Evolutionary conservation across 371 early-diverging fungal genomes (phyloP).

Genomic region (Actinomortierella ambigua): DNA sequence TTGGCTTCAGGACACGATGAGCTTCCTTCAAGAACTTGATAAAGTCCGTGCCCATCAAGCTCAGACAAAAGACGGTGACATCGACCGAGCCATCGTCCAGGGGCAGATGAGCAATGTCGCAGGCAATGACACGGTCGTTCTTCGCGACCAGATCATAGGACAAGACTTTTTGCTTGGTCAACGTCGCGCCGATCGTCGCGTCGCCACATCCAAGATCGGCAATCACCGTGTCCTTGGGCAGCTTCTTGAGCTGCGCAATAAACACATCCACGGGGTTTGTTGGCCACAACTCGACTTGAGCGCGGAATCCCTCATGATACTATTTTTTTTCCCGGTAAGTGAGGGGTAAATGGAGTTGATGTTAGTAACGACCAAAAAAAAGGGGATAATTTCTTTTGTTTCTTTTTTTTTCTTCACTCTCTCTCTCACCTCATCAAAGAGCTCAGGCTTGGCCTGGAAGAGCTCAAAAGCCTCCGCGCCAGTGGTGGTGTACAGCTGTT

Average conservation of each 20-base stretch:
- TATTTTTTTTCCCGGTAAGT: slow-evolving; percentile 27
- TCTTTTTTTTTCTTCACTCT: no score
- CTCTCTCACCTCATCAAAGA: slow-evolving; percentile 87
- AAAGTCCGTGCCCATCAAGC: slow-evolving; percentile 98
- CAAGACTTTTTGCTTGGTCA: slow-evolving; percentile 75
- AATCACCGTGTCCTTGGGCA: slow-evolving; percentile 62
- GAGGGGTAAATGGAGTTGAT: no score
- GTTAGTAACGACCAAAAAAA: background rate
- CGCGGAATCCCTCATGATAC: slow-evolving; percentile 97
- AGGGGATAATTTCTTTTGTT: slow-evolving; percentile 3
- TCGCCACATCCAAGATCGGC: slow-evolving; percentile 99
- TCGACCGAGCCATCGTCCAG: slow-evolving; percentile 77
- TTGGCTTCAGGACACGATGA: slow-evolving; percentile 82
- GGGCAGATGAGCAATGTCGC: slow-evolving; percentile 94
- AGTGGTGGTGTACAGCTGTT: slow-evolving; percentile 89
- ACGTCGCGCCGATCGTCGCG: slow-evolving; percentile 83
- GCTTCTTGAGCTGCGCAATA: slow-evolving; percentile 67
- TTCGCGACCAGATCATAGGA: slow-evolving; percentile 95
- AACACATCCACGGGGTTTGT: slow-evolving; percentile 94
- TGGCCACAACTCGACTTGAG: slow-evolving; percentile 97
- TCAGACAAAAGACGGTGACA: slow-evolving; percentile 92
- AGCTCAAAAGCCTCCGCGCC: slow-evolving; percentile 77
- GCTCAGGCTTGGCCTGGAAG: slow-evolving; percentile 83
- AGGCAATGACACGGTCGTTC: slow-evolving; percentile 86
- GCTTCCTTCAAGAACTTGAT: slow-evolving; percentile 92